Conservation (phyloP, 345 rosid genomes). For the Salix suchowensis region DNA sequence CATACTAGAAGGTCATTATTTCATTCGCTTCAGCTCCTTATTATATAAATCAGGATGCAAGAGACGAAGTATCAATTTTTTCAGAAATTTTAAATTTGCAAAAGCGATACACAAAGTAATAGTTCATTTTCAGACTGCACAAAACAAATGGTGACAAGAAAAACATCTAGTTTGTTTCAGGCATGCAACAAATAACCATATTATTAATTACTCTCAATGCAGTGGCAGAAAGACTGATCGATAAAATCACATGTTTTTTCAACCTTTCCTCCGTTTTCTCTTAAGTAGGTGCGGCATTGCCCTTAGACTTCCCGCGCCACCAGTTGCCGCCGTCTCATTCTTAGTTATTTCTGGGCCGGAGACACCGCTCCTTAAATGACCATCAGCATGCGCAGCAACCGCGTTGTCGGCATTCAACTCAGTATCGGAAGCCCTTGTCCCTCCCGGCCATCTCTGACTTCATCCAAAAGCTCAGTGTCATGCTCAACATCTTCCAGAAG, state of each 20-base stretch:
- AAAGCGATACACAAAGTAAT: too few relatives aligned
- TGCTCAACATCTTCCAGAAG: slow-evolving; percentile 9
- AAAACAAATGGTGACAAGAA: not conserved
- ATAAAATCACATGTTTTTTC: slow-evolving; percentile 2
- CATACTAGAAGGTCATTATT: not conserved
- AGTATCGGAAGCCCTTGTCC: not conserved
- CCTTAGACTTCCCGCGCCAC: slow-evolving; percentile 28
- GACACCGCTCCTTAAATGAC: slow-evolving; percentile 11
- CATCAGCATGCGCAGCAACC: slow-evolving; percentile 14
- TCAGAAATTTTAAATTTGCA: too few relatives aligned
- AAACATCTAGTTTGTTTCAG: not conserved
- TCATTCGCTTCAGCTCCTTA: not conserved
- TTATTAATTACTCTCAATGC: too few relatives aligned
- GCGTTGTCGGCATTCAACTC: slow-evolving; percentile 10
- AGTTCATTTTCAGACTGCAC: not conserved
- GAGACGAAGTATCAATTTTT: not conserved
- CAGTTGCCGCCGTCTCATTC: slow-evolving; percentile 6
- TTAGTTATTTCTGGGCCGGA: slow-evolving; percentile 13
- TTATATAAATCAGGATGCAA: too few relatives aligned
- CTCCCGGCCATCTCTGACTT: slow-evolving; percentile 2
- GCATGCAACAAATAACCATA: not conserved
- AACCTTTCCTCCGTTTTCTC: slow-evolving; percentile 49
- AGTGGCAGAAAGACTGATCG: too few relatives aligned
- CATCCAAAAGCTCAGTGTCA: slow-evolving; percentile 8
- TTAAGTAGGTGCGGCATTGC: slow-evolving; percentile 47